Evolutionary conservation across 768 basidiomycete species (phyloP).

Genomic region (Imleria badia): DNA sequence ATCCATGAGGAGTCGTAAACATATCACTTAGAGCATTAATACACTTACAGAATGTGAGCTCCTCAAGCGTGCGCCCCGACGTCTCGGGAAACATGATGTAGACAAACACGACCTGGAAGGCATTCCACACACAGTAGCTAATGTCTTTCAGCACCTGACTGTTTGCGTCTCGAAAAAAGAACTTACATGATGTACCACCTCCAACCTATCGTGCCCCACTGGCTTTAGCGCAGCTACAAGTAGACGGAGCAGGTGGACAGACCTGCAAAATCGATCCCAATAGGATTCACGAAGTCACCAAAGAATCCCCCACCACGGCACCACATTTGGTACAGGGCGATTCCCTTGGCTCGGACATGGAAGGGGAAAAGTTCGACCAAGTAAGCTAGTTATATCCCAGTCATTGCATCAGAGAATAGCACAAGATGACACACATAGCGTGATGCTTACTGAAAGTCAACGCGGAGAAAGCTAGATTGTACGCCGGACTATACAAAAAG

Average conservation of each 20-base stretch:
- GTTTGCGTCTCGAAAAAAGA: not conserved
- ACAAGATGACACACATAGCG: too few species aligned
- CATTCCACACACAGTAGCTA: slow-evolving; percentile 20
- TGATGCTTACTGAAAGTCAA: slow-evolving; percentile 2
- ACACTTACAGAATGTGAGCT: slow-evolving; percentile 17
- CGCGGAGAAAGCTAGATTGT: slow-evolving; percentile 3
- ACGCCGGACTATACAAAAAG: not conserved
- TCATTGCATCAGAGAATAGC: not conserved
- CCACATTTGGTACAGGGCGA: slow-evolving; percentile 61
- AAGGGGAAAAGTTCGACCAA: slow-evolving; percentile 70
- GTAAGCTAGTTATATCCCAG: slow-evolving; percentile 42
- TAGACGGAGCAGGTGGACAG: not conserved
- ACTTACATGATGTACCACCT: slow-evolving; percentile 12
- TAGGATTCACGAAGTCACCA: slow-evolving; percentile 15
- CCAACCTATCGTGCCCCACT: slow-evolving; percentile 3
- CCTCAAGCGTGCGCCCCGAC: slow-evolving; percentile 19
- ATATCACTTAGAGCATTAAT: slow-evolving; percentile 23
- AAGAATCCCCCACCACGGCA: slow-evolving; percentile 37
- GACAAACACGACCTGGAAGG: slow-evolving; percentile 13
- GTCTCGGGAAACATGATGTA: slow-evolving; percentile 22
- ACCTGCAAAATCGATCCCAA: slow-evolving; percentile 14
- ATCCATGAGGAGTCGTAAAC: not conserved
- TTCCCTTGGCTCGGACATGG: slow-evolving; percentile 58
- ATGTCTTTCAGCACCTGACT: not conserved
- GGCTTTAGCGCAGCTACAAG: not conserved